These are phyloP conservation scores for Massariosphaeria phaeospora DNA, from an alignment of 495 filamentous ascomycete genomes.

Conservation along the genomic window DNA sequence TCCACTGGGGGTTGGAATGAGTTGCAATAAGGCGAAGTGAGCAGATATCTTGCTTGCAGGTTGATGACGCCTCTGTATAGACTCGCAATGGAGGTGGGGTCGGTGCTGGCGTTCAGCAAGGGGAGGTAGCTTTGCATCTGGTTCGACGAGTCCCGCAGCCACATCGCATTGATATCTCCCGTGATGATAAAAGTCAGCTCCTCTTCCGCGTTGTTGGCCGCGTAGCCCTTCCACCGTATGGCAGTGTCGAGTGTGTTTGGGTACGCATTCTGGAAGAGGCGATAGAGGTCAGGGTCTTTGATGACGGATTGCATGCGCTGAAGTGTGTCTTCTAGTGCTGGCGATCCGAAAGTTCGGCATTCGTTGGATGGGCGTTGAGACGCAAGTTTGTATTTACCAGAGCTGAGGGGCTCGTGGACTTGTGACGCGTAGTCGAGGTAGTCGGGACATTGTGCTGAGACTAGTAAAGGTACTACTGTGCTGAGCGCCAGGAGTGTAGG, in stretches of 20 bases:
- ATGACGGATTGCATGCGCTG: slow-evolving; percentile 47
- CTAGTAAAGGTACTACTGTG: slow-evolving; percentile 7
- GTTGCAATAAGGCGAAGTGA: slow-evolving; percentile 59
- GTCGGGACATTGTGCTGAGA: slow-evolving; percentile 36
- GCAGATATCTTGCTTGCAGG: slow-evolving; percentile 58
- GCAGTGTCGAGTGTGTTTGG: slow-evolving; percentile 68
- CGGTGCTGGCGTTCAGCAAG: slow-evolving; percentile 49
- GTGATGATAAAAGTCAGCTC: slow-evolving; percentile 62
- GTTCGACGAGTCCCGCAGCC: slow-evolving; percentile 64
- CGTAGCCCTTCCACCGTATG: slow-evolving; percentile 58
- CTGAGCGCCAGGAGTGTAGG: neutral
- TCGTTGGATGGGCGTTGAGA: slow-evolving; percentile 51
- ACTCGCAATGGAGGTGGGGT: slow-evolving; percentile 50
- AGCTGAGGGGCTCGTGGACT: slow-evolving; percentile 38
- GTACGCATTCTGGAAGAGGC: slow-evolving; percentile 60
- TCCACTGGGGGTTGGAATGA: slow-evolving; percentile 58
- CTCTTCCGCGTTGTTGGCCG: slow-evolving; percentile 50
- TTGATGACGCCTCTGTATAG: slow-evolving; percentile 63
- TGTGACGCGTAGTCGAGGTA: slow-evolving; percentile 39
- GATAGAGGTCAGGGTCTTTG: slow-evolving; percentile 59
- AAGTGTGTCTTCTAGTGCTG: slow-evolving; percentile 52
- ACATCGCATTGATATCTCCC: slow-evolving; percentile 66
- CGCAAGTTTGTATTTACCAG: slow-evolving; percentile 47
- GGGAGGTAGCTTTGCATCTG: slow-evolving; percentile 61
- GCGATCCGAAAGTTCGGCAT: slow-evolving; percentile 60